phyloP scores from a whole-genome alignment of 78 protist species.

The Creolimax fragrantissima region DNA sequence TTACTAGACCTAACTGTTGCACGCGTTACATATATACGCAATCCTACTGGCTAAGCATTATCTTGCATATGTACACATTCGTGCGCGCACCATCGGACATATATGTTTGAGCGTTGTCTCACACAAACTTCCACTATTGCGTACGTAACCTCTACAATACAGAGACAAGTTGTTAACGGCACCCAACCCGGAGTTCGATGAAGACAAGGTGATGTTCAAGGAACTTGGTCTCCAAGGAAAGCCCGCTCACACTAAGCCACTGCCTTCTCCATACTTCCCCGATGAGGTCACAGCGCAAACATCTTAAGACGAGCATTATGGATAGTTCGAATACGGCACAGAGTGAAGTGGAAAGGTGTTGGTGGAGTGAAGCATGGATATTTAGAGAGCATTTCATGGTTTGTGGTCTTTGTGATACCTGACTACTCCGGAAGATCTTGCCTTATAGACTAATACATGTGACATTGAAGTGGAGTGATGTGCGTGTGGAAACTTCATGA shows the following conservation, averaged over 20 bases:
- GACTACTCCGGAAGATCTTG: too few relatives aligned
- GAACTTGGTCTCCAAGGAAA: conserved; percentile 27
- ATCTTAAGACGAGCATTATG: too few relatives aligned
- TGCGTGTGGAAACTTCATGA: too few relatives aligned
- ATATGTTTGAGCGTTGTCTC: not conserved
- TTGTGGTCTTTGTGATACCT: too few relatives aligned
- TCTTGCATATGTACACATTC: not conserved
- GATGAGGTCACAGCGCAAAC: not conserved
- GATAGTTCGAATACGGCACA: too few relatives aligned
- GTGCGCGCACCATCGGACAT: not conserved
- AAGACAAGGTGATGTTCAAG: conserved; percentile 32
- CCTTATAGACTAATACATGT: too few relatives aligned
- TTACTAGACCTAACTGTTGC: too few relatives aligned
- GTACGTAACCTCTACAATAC: too few relatives aligned
- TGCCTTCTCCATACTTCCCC: not conserved
- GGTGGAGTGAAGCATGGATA: too few relatives aligned
- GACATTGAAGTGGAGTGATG: too few relatives aligned
- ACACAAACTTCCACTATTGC: not conserved
- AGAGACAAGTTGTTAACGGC: conserved; percentile 55
- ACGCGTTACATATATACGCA: not conserved
- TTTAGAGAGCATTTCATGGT: too few relatives aligned
- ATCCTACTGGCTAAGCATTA: not conserved
- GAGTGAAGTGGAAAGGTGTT: too few relatives aligned
- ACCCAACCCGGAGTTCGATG: conserved; percentile 27
- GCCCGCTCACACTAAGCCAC: conserved; percentile 8